These are phyloP conservation scores for Apophysomyces ossiformis DNA, from an alignment of 371 early-diverging fungal species.

Conservation along the genomic window DNA sequence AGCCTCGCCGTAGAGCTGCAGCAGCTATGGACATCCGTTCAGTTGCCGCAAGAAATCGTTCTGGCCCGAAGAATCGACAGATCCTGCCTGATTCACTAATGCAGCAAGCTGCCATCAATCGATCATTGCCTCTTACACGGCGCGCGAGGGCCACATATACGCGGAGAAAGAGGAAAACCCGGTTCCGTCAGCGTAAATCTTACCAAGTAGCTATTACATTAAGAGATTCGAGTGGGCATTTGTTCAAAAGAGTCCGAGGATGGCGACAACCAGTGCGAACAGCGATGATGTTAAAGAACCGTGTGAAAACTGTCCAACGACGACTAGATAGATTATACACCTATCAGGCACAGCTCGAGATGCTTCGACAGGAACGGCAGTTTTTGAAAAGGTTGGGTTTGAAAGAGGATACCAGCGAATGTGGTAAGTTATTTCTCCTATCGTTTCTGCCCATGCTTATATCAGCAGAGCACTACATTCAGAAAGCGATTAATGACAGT, in stretches of 20 bases:
- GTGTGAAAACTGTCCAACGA: slow-evolving; percentile 22
- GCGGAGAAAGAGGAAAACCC: neutral
- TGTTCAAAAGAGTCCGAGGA: slow-evolving; percentile 30
- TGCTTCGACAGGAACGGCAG: slow-evolving; percentile 11
- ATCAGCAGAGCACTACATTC: neutral
- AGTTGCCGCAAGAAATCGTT: slow-evolving; percentile 9
- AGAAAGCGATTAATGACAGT: neutral
- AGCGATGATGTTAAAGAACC: slow-evolving; percentile 31
- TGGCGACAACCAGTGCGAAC: slow-evolving; percentile 28
- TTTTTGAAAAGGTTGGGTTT: slow-evolving; percentile 14
- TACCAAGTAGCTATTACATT: slow-evolving; percentile 17
- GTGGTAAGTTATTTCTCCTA: slow-evolving; percentile 11
- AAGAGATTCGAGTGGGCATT: slow-evolving; percentile 12
- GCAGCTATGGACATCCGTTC: slow-evolving; percentile 27
- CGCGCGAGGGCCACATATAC: neutral
- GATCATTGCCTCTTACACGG: slow-evolving; percentile 2
- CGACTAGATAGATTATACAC: slow-evolving; percentile 13
- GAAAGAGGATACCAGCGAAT: slow-evolving; percentile 8
- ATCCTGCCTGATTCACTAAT: neutral
- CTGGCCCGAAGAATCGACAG: neutral
- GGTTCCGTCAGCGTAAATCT: slow-evolving; percentile 18
- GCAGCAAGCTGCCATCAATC: neutral
- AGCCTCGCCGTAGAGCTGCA: slow-evolving; percentile 17
- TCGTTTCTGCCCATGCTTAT: neutral
- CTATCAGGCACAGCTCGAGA: slow-evolving; percentile 1